Conservation (phyloP, 768 basidiomycete species). For the Epithele typhae region DNA sequence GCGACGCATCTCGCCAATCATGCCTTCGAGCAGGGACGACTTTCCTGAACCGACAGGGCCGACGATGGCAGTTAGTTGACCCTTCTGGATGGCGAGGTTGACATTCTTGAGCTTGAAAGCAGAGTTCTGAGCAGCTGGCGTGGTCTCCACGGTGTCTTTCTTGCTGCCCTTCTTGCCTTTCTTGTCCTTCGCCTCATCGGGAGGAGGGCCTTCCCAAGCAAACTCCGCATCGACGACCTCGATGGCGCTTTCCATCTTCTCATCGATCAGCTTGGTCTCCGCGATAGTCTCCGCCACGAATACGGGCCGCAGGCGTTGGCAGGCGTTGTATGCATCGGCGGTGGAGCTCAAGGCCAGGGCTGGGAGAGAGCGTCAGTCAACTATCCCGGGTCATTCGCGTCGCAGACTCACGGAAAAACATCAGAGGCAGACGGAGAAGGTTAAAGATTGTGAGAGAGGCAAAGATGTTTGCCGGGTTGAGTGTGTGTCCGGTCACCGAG, state of each 20-base stretch:
- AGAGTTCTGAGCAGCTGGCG: conserved; percentile 28
- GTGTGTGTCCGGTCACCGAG: conserved; percentile 60
- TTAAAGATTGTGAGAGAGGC: conserved; percentile 84
- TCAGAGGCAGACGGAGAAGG: conserved; percentile 74
- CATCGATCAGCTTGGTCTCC: conserved; percentile 53
- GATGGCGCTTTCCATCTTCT: conserved; percentile 56
- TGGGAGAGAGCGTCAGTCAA: conserved; percentile 24
- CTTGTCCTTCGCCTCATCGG: conserved; percentile 36
- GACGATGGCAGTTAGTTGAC: conserved; percentile 80
- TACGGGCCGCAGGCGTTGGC: conserved; percentile 69
- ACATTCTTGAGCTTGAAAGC: conserved; percentile 67
- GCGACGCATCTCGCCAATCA: conserved; percentile 81
- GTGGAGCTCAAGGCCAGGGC: conserved; percentile 71
- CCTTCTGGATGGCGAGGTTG: conserved; percentile 64
- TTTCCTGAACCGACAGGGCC: conserved; percentile 67
- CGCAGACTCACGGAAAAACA: conserved; percentile 46
- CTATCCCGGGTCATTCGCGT: background rate
- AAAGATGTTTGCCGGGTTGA: conserved; percentile 74
- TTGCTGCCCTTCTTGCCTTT: conserved; percentile 29
- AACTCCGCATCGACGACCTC: conserved; percentile 57
- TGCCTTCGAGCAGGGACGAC: conserved; percentile 64
- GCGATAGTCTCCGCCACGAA: conserved; percentile 80
- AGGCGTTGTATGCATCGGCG: conserved; percentile 80
- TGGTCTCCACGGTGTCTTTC: conserved; percentile 18
- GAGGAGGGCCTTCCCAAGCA: conserved; percentile 67